Percentiles rank a stretch among this genome's conserved stretches.
phyloP scores from a whole-genome alignment of 805 yeast species.

The Ogataea salicorniae region DNA sequence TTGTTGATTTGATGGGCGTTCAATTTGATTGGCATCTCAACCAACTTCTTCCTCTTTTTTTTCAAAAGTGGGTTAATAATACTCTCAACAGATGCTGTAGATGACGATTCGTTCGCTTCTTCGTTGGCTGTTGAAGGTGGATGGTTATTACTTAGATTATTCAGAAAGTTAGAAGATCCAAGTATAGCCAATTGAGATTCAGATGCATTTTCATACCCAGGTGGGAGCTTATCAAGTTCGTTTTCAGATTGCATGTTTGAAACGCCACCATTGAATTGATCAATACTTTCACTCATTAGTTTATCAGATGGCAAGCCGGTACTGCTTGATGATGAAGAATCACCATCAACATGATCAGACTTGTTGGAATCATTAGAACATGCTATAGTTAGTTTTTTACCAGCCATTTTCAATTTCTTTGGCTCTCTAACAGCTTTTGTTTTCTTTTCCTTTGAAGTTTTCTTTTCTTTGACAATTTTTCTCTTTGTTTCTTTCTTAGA shows the following conservation, averaged over 20 bases:
- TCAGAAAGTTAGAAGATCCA: too few species aligned
- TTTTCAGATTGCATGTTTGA: too few species aligned
- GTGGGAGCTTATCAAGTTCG: too few species aligned
- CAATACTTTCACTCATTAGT: too few species aligned
- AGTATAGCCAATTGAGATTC: too few species aligned
- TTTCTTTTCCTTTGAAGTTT: background rate
- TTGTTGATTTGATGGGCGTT: constrained; percentile 16
- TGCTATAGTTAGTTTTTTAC: background rate
- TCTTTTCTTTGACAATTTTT: background rate
- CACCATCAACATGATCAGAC: too few species aligned
- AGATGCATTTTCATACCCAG: too few species aligned
- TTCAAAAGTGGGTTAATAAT: background rate
- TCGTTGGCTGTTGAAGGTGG: background rate
- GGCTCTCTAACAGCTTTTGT: background rate
- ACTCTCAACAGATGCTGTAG: background rate
- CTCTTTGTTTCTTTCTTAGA: background rate
- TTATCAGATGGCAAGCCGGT: too few species aligned
- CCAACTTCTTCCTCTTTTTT: constrained; percentile 14
- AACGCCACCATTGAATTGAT: too few species aligned
- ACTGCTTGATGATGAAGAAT: too few species aligned
- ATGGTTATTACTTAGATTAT: too few species aligned
- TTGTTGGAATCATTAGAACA: too few species aligned
- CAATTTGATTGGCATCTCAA: constrained; percentile 18
- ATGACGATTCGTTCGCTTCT: background rate
- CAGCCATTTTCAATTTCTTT: background rate